These are phyloP conservation scores for Crassisporium funariophilum DNA, from an alignment of 768 basidiomycete species.

Conservation along the genomic window DNA sequence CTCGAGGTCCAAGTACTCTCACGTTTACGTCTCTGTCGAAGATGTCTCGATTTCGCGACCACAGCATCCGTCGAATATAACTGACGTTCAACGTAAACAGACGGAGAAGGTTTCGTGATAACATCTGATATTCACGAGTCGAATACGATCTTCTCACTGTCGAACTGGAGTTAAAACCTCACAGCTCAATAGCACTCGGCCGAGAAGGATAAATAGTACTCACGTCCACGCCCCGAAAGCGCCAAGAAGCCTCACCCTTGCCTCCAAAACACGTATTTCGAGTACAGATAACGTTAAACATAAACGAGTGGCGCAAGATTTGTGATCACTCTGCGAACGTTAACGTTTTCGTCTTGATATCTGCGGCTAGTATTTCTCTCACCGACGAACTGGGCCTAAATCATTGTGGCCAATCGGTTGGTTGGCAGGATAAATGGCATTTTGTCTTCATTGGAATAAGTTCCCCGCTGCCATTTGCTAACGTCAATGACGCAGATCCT, in stretches of 20 bases:
- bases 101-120: no score
- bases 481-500: neutral
- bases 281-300: neutral
- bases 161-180: neutral
- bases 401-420: conserved; percentile 1
- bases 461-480: conserved; percentile 18
- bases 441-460: conserved; percentile 1
- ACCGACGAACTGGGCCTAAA: neutral
- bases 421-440: conserved; percentile 3
- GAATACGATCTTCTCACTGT: no score
- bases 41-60: no score
- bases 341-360: neutral
- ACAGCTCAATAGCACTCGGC: neutral
- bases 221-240: neutral
- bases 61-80: no score
- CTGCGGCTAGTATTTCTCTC: no score
- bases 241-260: neutral
- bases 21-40: no score
- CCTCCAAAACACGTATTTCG: neutral
- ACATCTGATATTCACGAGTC: no score
- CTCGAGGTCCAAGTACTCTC: no score
- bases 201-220: neutral
- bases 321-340: no score
- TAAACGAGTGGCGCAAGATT: neutral
- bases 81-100: no score